A percentile compares a stretch with the other conserved stretches of the same genome.
Conservation (phyloP, 2,329 filamentous ascomycete genomes). For the Colletotrichum cordylinicola region DNA sequence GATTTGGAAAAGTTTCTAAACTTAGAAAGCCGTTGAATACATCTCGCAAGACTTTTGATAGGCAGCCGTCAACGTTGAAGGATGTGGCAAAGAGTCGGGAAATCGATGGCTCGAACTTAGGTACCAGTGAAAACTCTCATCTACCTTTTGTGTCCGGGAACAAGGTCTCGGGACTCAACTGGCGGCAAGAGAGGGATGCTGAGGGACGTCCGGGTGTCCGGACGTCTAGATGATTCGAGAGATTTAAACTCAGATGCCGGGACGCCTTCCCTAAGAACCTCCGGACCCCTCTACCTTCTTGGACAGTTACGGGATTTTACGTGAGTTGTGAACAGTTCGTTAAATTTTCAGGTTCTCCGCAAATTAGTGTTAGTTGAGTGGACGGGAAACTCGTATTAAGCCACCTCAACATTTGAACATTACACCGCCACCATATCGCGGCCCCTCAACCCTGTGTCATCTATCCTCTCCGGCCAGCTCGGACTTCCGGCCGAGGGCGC, state of each 20-base stretch:
- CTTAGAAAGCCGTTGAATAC: too few species aligned
- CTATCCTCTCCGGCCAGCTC: not conserved
- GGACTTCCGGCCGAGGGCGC: not conserved
- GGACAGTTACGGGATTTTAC: not conserved
- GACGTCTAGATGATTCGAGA: not conserved
- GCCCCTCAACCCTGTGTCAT: not conserved
- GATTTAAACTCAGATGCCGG: not conserved
- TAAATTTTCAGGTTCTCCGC: accelerated
- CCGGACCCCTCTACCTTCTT: not conserved
- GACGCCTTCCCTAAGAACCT: not conserved
- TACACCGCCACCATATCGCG: not conserved
- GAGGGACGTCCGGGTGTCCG: not conserved
- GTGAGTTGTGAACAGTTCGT: accelerated
- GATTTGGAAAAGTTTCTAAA: too few species aligned
- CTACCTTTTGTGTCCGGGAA: too few species aligned
- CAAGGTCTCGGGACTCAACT: too few species aligned
- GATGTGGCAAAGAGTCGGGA: too few species aligned
- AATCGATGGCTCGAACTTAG: too few species aligned
- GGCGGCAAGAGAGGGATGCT: too few species aligned
- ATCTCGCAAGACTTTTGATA: too few species aligned
- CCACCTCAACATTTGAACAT: accelerated
- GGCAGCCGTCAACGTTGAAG: too few species aligned
- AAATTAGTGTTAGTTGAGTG: not conserved
- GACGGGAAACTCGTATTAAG: not conserved
- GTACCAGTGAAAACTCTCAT: too few species aligned